Evolutionary conservation across 768 basidiomycete genomes (phyloP).

Genomic region (Suillus bovinus): DNA sequence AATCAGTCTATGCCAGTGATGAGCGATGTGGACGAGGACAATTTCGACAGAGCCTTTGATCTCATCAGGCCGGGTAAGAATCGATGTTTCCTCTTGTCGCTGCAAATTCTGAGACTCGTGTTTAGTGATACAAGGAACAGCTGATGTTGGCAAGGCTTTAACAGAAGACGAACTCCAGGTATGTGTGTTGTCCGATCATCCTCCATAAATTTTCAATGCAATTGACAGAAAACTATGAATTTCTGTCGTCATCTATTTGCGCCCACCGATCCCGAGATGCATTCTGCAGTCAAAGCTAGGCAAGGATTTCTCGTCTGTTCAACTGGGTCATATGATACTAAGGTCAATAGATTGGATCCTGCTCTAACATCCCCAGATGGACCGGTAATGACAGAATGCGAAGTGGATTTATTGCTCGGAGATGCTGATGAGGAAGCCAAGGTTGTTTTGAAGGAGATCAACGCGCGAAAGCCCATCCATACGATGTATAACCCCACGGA

Average conservation of each 20-base stretch:
- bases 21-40: not conserved
- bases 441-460: not conserved
- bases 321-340: not conserved
- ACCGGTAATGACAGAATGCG: not conserved
- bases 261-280: not conserved
- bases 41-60: not conserved
- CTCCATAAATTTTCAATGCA: not conserved
- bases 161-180: constrained; percentile 1
- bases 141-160: not conserved
- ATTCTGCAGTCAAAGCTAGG: not conserved
- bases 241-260: not conserved
- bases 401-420: not conserved
- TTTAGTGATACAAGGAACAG: not conserved
- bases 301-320: not conserved
- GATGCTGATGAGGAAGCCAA: not conserved
- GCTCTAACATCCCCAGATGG: not conserved
- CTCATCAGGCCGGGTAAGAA: not conserved
- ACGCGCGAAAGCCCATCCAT: not conserved
- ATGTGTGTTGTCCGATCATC: not conserved
- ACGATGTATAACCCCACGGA: not conserved
- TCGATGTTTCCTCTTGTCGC: not conserved
- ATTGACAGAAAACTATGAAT: not conserved
- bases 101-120: not conserved
- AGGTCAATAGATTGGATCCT: not conserved
- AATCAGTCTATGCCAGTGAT: constrained; percentile 50